Conservation (phyloP, 1,139 yeast genomes). For the Pichia sp. region DNA sequence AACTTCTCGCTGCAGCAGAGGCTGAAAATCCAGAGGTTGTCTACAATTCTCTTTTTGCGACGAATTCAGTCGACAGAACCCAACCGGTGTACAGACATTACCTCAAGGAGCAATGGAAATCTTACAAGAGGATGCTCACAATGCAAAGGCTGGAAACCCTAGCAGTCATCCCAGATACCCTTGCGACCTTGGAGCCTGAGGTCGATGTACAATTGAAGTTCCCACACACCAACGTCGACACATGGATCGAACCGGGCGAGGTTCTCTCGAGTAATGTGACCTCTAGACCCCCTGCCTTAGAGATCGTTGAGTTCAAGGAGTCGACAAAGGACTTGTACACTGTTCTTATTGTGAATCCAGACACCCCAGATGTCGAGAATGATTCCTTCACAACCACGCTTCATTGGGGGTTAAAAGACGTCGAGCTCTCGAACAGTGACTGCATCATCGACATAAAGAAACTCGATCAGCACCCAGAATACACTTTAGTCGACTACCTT, state of each 20-base stretch:
- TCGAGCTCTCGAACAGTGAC: conserved; percentile 56
- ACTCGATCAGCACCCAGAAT: conserved; percentile 38
- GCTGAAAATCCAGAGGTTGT: conserved; percentile 75
- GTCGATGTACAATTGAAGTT: conserved; percentile 75
- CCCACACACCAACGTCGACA: conserved; percentile 58
- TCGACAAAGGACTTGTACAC: conserved; percentile 57
- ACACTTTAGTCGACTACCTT: conserved; percentile 54
- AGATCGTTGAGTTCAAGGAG: conserved; percentile 69
- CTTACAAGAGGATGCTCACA: conserved; percentile 59
- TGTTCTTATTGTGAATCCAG: conserved; percentile 83
- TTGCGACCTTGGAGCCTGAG: conserved; percentile 83
- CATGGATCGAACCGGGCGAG: conserved; percentile 77
- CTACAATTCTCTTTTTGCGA: conserved; percentile 52
- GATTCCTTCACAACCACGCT: conserved; percentile 71
- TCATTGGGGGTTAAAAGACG: conserved; percentile 75
- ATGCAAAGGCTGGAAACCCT: conserved; percentile 90
- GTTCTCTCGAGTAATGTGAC: conserved; percentile 70
- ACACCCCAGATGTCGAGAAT: conserved; percentile 68
- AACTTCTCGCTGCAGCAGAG: conserved; percentile 53
- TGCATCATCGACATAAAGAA: conserved; percentile 54
- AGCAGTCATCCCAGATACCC: conserved; percentile 85
- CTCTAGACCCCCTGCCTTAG: conserved; percentile 66
- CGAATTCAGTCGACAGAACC: conserved; percentile 54
- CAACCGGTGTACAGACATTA: conserved; percentile 76
- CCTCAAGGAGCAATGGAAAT: conserved; percentile 69